Percentiles rank a stretch among this genome's conserved stretches.
Evolutionary conservation across 257 asterid species (phyloP).

Genomic region (Lycium barbarum): DNA sequence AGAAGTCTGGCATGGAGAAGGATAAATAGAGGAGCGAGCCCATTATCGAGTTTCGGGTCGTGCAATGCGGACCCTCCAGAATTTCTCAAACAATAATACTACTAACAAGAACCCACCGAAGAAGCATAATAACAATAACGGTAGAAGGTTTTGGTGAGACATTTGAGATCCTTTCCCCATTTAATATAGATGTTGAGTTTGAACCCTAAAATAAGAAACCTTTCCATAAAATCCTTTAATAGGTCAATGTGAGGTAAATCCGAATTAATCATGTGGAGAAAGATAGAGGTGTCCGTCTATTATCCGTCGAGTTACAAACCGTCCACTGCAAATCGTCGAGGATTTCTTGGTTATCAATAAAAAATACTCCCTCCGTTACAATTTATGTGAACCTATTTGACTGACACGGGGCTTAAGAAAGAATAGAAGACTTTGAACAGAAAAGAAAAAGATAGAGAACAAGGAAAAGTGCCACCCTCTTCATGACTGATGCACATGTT

Average conservation of each 20-base stretch:
- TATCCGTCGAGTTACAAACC: background rate
- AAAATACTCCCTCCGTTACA: too few relatives aligned
- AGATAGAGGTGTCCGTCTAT: background rate
- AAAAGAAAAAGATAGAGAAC: slow-evolving; percentile 28
- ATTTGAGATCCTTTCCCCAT: background rate
- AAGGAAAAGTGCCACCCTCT: slow-evolving; percentile 56
- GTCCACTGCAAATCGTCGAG: too few relatives aligned
- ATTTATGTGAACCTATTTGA: too few relatives aligned
- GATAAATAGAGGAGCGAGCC: background rate
- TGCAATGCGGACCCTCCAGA: too few relatives aligned
- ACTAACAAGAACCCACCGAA: background rate
- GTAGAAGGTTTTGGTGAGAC: background rate
- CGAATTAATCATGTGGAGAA: background rate
- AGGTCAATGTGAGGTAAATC: background rate
- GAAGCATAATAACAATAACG: background rate
- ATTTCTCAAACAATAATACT: background rate
- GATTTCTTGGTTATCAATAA: too few relatives aligned
- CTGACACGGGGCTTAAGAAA: too few relatives aligned
- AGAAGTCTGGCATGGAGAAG: background rate
- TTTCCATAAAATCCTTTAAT: background rate
- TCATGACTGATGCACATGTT: slow-evolving; percentile 63
- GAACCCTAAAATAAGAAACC: background rate
- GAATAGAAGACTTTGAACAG: too few relatives aligned
- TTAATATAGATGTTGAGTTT: background rate
- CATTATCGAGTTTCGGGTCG: background rate